Percentiles rank a stretch among this genome's conserved stretches.
Evolutionary conservation across 2,329 filamentous ascomycete genomes (phyloP).

Genomic region (Xylariaceae sp.): DNA sequence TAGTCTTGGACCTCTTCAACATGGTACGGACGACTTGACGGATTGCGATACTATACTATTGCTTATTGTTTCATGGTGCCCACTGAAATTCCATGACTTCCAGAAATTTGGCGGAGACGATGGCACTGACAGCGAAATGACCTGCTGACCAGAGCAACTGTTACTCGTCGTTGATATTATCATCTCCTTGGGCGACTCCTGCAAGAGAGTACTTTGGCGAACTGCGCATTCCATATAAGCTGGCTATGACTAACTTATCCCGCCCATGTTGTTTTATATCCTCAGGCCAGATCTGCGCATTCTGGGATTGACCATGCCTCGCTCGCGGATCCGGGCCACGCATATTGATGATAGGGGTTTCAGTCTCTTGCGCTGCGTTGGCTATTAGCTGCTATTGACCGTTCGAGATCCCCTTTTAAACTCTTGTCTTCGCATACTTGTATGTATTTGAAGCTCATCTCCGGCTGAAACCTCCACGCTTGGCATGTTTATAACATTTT

Average conservation of each 20-base stretch:
- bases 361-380: neutral
- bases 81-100: neutral
- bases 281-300: neutral
- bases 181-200: neutral
- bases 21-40: too few species aligned
- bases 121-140: neutral
- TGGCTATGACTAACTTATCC: neutral
- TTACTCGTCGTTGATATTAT: neutral
- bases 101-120: neutral
- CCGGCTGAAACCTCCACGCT: neutral
- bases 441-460: neutral
- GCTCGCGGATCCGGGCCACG: neutral
- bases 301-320: neutral
- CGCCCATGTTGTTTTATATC: neutral
- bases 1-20: too few species aligned
- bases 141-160: neutral
- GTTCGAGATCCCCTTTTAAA: neutral
- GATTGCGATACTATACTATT: too few species aligned
- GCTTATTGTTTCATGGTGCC: too few species aligned
- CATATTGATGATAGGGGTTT: neutral
- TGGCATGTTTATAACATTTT: neutral
- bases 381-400: neutral
- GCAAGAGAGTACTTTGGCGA: neutral
- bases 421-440: neutral
- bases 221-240: neutral